Base-by-base conservation (phyloP, 306 rosid species). In the Oemleria cerasiformis region DNA sequence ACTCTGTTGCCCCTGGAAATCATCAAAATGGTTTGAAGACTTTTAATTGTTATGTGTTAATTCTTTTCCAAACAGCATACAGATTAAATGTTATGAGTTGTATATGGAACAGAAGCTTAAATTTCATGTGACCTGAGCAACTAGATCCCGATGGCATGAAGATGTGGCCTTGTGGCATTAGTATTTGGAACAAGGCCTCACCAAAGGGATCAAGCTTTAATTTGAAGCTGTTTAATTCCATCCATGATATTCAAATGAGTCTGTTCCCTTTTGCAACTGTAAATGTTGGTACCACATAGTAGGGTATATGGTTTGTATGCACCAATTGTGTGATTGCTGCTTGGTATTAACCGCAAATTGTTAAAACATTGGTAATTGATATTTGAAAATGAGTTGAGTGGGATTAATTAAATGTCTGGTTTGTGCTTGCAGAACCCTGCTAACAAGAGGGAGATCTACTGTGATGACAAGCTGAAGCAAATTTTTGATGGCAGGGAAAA, bases 401-500 rank as follows among this genome's bases (percentile, higher is more conserved):
- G 41, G 12, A 11, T 9, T 76, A n/a, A 40, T 51, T 53, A 39
- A 30, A 64, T 39, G 53, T 65, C 17, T 21, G 20, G 14, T 41
- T 54, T 59, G 20, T 17, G 30, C 43, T 68, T 63, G 82, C 86
- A 84, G 86, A 78, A 81, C 73, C 81, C 85, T 21, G 77, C 71
- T 16, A 65, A 81, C 74, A 84, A 73, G 81, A 79, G 74, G 72
- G 80, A 84, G 80, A 84, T 84, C 75, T 39, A 23, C 47, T 84
- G 88, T 11, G 88, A 84, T 71, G 72, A 67, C 21, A 84, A 76
- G 62, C 84, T 84, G 10, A 84, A 84, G 77, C 43, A 71, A 19
- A 53, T 84, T 56, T 84, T 84, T 51, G 86, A 70, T 20, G 86
- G 88, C 44, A 78, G 64, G 64, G 88, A 81, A 42, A 81, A 41